Base-by-base conservation (phyloP, 805 yeast genomes). In the Danielia reshetovae region DNA sequence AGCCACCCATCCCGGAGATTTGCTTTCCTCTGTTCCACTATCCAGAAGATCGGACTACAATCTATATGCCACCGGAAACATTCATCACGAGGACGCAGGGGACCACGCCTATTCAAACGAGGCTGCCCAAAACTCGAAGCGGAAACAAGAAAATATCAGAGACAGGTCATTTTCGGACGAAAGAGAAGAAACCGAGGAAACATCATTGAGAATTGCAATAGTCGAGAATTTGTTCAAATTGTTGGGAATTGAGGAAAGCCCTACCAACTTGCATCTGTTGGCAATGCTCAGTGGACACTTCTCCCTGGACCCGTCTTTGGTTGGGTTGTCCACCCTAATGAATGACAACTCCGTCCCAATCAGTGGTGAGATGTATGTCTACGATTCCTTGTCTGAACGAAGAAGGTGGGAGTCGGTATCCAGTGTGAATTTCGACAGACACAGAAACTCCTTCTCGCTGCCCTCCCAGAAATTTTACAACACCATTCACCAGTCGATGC, bases 1-100 rank as follows among this genome's bases (percentile, higher is more conserved):
- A 34, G 60, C 74, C 4, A 63, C 79, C 12, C 86, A 83, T 49
- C 95, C 96, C 0, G 96, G 96, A 18, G 95, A 87, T 53, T 65
- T 88, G 33, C 60, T 88, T 8, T 83, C 95, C 0, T 84, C 82
- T 35, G 95, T 81, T 1, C 93, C 95, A 1, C 55, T 84, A 6
- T 70, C 81, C 2, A 62, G 81, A 34, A 54, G 51, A 37, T 50
- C 64, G 2, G 55, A 54, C 29, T 57, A 13, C 18, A 13, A 11
- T 26, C 9, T 19, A 9, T 19, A 19, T 19, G 11, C 28, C 7
- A 9, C 16, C 9, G 13, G 6, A 5, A n/a, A 10, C 13, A n/a
- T n/a, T 6, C 26, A n/a, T n/a, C n/a, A 24, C 11, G 28, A 26
- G 9, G 16, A 12, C 18, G 18, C 16, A 5, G 5, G 15, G 14